Evolutionary conservation across 345 rosid genomes (phyloP).

Genomic region (Gynandropsis gynandra): DNA sequence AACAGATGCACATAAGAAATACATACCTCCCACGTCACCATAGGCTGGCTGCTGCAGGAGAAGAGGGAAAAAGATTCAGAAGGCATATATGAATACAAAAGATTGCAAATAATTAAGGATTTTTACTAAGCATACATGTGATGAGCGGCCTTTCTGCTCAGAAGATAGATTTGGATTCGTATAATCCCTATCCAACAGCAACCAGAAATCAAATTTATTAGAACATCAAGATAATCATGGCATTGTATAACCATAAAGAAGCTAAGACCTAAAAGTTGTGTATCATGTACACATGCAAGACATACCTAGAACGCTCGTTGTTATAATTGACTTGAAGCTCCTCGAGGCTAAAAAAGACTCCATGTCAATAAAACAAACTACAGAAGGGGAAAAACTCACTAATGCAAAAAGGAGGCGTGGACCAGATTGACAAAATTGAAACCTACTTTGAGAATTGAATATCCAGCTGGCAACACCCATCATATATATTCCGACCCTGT

Average conservation of each 20-base stretch:
- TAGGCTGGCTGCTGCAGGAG: slow-evolving; percentile 58
- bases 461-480: slow-evolving; percentile 96
- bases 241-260: background rate
- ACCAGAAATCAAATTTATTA: background rate
- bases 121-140: slow-evolving; percentile 56
- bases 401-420: background rate
- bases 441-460: slow-evolving; percentile 95
- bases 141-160: slow-evolving; percentile 83
- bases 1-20: slow-evolving; percentile 31
- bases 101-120: background rate
- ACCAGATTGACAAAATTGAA: slow-evolving; percentile 11
- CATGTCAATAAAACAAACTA: slow-evolving; percentile 11
- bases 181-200: slow-evolving; percentile 57
- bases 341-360: slow-evolving; percentile 59
- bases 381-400: slow-evolving; percentile 2
- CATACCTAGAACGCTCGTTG: slow-evolving; percentile 88
- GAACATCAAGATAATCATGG: slow-evolving; percentile 9
- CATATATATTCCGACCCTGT: slow-evolving; percentile 95
- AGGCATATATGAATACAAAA: slow-evolving; percentile 9
- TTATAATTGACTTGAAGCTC: slow-evolving; percentile 98
- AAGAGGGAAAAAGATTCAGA: slow-evolving; percentile 12
- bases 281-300: background rate
- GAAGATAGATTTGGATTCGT: slow-evolving; percentile 91
- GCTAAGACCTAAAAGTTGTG: background rate
- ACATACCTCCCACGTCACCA: slow-evolving; percentile 76